Conservation (phyloP, 176 grass and related monocot species). For the Thalia dealbata region DNA sequence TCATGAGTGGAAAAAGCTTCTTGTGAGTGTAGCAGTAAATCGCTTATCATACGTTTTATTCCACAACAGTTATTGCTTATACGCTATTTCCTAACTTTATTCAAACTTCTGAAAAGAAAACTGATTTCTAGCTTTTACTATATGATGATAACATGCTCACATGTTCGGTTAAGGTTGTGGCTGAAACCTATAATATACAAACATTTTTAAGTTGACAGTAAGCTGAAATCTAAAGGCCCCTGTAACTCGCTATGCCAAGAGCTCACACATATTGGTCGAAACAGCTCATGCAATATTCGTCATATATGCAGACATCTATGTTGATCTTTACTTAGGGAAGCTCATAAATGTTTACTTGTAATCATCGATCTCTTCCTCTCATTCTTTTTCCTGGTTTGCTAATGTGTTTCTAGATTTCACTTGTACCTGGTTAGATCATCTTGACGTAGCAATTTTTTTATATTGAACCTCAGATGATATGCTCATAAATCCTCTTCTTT, state of each 20-base stretch:
- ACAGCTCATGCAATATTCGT: no score
- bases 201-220: background rate
- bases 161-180: background rate
- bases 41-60: background rate
- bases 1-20: conserved; percentile 88
- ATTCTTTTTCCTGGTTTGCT: background rate
- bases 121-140: background rate
- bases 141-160: background rate
- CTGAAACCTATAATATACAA: background rate
- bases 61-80: background rate
- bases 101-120: background rate
- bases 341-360: background rate
- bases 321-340: background rate
- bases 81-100: background rate
- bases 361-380: background rate
- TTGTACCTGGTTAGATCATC: background rate
- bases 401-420: background rate
- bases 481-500: background rate
- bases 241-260: background rate
- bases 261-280: no score
- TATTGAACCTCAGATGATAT: no score
- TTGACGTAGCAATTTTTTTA: background rate
- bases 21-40: conserved; percentile 33
- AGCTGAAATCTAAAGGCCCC: background rate
- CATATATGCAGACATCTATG: background rate